Evolutionary conservation across 768 basidiomycete genomes (phyloP).

Genomic region (Daedaleopsis nitida): DNA sequence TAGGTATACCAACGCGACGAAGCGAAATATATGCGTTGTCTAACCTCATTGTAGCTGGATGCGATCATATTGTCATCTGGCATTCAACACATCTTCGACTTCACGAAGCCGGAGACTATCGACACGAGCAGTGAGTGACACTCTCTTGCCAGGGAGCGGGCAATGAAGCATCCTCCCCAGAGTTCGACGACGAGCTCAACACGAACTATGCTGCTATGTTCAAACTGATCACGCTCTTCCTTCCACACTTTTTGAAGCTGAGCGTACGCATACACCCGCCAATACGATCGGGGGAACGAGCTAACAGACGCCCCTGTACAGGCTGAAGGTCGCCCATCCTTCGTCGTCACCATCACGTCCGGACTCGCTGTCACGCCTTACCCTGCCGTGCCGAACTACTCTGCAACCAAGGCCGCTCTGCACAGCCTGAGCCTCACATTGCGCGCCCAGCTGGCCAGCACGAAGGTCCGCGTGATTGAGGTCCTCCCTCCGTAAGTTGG

Average conservation of each 20-base stretch:
- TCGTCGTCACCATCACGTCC: slow-evolving; percentile 55
- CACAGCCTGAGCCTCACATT: slow-evolving; percentile 54
- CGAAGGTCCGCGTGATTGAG: slow-evolving; percentile 56
- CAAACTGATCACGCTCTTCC: slow-evolving; percentile 47
- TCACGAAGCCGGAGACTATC: slow-evolving; percentile 43
- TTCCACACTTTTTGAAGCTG: slow-evolving; percentile 58
- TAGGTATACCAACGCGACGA: slow-evolving; percentile 28
- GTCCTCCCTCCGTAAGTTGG: slow-evolving; percentile 57
- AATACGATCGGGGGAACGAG: neutral
- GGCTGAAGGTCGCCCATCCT: slow-evolving; percentile 48
- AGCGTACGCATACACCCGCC: slow-evolving; percentile 38
- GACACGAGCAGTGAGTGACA: slow-evolving; percentile 41
- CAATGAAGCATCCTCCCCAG: slow-evolving; percentile 26
- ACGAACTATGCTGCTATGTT: slow-evolving; percentile 57
- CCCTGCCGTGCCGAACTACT: slow-evolving; percentile 49
- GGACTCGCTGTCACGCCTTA: slow-evolving; percentile 50
- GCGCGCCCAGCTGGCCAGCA: slow-evolving; percentile 46
- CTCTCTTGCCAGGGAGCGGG: neutral
- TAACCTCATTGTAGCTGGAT: slow-evolving; percentile 45
- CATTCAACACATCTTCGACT: slow-evolving; percentile 51
- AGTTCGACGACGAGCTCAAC: slow-evolving; percentile 47
- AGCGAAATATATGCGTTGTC: neutral
- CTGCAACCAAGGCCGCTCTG: slow-evolving; percentile 59
- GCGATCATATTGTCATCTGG: slow-evolving; percentile 56
- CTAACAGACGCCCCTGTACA: slow-evolving; percentile 20